These are phyloP conservation scores for Bruguiera hainesii DNA, from an alignment of 441 rosid genomes.

Conservation along the genomic window DNA sequence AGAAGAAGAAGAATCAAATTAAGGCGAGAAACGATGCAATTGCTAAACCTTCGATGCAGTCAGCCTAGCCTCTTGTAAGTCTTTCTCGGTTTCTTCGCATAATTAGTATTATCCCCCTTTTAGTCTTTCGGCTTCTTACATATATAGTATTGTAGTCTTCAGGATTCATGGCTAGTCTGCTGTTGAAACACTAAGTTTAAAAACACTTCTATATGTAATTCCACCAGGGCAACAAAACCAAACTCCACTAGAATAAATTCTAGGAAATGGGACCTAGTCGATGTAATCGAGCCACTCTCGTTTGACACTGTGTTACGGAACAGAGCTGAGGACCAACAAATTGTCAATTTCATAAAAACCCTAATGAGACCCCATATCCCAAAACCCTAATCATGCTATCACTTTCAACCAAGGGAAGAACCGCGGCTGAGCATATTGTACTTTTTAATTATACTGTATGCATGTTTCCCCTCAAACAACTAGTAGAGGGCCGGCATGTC, in stretches of 20 bases:
- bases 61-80: conserved; percentile 16
- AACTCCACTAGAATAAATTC: not conserved
- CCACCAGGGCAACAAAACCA: too few species aligned
- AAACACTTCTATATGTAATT: too few species aligned
- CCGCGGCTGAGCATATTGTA: not conserved
- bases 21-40: conserved; percentile 43
- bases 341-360: conserved; percentile 23
- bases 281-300: too few species aligned
- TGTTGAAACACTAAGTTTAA: too few species aligned
- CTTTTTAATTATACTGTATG: conserved; percentile 12
- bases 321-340: not conserved
- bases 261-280: not conserved
- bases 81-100: conserved; percentile 22
- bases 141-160: too few species aligned
- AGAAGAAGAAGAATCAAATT: conserved; percentile 56
- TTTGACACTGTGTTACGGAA: too few species aligned
- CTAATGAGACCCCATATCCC: conserved; percentile 21
- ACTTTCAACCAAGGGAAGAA: conserved; percentile 1
- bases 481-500: conserved; percentile 7
- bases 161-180: too few species aligned
- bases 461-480: conserved; percentile 4
- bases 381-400: conserved; percentile 36
- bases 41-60: conserved; percentile 37
- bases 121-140: not conserved
- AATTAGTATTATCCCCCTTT: conserved; percentile 16